Evolutionary conservation across 129 eudicot species (phyloP).

Genomic region (Helianthus annuus): DNA sequence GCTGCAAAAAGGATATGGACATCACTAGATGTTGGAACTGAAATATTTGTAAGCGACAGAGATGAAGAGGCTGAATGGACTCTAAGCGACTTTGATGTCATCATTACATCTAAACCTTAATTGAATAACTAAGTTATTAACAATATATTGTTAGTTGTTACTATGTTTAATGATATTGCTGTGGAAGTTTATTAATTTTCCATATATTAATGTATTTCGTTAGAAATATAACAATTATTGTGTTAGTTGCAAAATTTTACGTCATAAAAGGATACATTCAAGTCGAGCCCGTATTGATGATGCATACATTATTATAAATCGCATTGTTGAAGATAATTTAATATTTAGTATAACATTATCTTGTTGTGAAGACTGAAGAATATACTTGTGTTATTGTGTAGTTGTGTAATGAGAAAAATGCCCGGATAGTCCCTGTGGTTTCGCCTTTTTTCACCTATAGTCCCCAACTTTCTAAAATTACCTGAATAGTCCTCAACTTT

Average conservation of each 20-base stretch:
- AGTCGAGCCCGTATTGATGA: too few relatives aligned
- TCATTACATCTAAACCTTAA: constrained; percentile 17
- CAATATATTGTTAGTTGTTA: background rate
- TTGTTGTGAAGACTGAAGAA: too few relatives aligned
- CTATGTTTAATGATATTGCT: background rate
- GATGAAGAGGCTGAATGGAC: constrained; percentile 93
- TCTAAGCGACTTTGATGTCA: constrained; percentile 78
- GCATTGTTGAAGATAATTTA: too few relatives aligned
- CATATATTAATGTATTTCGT: background rate
- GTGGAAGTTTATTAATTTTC: background rate
- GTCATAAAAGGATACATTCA: too few relatives aligned
- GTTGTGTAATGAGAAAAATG: too few relatives aligned
- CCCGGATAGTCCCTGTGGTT: too few relatives aligned
- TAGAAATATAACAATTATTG: background rate
- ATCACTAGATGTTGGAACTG: constrained; percentile 88
- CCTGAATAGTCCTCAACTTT: too few relatives aligned
- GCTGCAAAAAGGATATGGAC: constrained; percentile 88
- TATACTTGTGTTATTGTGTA: too few relatives aligned
- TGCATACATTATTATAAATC: too few relatives aligned
- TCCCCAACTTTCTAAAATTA: too few relatives aligned
- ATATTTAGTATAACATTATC: too few relatives aligned
- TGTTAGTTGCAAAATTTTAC: background rate
- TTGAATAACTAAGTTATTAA: background rate
- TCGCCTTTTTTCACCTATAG: too few relatives aligned
- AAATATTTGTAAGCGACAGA: constrained; percentile 66